Evolutionary conservation across 1,284 basidiomycete species (phyloP).

Genomic region (Somion occarium): DNA sequence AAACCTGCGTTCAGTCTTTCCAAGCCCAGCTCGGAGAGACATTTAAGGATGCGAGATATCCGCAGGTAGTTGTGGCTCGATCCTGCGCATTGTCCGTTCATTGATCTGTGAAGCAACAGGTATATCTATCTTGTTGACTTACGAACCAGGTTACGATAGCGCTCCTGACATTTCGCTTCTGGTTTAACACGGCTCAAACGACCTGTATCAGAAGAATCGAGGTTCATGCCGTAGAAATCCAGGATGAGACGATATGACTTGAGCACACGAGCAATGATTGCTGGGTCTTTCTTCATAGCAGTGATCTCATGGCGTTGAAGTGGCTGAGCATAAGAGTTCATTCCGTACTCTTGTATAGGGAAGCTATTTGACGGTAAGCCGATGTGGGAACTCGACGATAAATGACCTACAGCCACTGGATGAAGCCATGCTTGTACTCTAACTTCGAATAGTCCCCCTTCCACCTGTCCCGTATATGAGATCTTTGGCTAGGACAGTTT

Average conservation of each 20-base stretch:
- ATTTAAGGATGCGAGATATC: conserved; percentile 75
- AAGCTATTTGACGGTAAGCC: conserved; percentile 37
- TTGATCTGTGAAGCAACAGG: conserved; percentile 1
- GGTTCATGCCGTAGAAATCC: conserved; percentile 70
- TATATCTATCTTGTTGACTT: conserved; percentile 29
- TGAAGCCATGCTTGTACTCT: conserved; percentile 68
- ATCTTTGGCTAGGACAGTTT: neutral
- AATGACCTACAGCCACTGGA: conserved; percentile 67
- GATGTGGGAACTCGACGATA: too few relatives aligned
- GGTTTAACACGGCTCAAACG: conserved; percentile 37
- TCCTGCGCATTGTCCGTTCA: conserved; percentile 32
- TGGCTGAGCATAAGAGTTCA: conserved; percentile 65
- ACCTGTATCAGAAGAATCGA: conserved; percentile 52
- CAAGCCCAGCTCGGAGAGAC: conserved; percentile 62
- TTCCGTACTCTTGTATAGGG: conserved; percentile 63
- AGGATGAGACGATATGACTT: conserved; percentile 68
- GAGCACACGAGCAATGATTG: conserved; percentile 46
- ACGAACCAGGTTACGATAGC: conserved; percentile 65
- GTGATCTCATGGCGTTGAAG: conserved; percentile 61
- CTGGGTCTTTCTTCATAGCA: conserved; percentile 50
- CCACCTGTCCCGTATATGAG: conserved; percentile 42
- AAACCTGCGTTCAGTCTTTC: conserved; percentile 63
- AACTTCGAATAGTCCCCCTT: conserved; percentile 55
- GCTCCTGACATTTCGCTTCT: conserved; percentile 40
- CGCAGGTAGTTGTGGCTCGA: conserved; percentile 73